Evolutionary conservation across 345 rosid species (phyloP).

Genomic region (Camelina sativa): DNA sequence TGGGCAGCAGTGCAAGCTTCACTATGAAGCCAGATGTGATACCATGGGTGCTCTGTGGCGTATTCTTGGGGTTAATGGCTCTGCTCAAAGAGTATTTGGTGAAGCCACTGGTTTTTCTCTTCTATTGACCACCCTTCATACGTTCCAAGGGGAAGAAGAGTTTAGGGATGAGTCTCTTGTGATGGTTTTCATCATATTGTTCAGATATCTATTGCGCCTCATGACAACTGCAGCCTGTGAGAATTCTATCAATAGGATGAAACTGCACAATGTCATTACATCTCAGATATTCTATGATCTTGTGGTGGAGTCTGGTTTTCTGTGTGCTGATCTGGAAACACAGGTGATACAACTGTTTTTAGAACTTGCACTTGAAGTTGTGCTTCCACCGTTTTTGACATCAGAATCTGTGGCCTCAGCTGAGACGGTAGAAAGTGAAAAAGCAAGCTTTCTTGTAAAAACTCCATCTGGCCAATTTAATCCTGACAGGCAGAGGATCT

Average conservation of each 20-base stretch:
- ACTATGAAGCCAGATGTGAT: slow-evolving; percentile 81
- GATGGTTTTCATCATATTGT: slow-evolving; percentile 61
- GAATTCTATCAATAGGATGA: slow-evolving; percentile 74
- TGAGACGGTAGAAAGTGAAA: slow-evolving; percentile 52
- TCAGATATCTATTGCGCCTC: slow-evolving; percentile 79
- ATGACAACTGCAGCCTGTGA: slow-evolving; percentile 79
- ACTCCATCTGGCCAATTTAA: slow-evolving; percentile 60
- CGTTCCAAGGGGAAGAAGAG: slow-evolving; percentile 70
- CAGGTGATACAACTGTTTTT: slow-evolving; percentile 81
- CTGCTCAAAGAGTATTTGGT: slow-evolving; percentile 84
- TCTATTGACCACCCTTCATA: slow-evolving; percentile 77
- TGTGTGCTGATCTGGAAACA: slow-evolving; percentile 84
- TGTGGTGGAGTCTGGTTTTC: slow-evolving; percentile 82
- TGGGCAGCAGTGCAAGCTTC: slow-evolving; percentile 81
- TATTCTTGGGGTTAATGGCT: slow-evolving; percentile 70
- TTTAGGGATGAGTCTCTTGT: slow-evolving; percentile 53
- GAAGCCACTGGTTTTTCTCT: slow-evolving; percentile 96
- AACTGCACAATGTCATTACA: slow-evolving; percentile 66
- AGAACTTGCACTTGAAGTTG: slow-evolving; percentile 90
- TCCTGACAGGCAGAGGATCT: slow-evolving; percentile 74
- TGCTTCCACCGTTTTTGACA: slow-evolving; percentile 78
- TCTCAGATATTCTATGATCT: slow-evolving; percentile 90
- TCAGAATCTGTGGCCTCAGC: slow-evolving; percentile 54
- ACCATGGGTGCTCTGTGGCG: slow-evolving; percentile 91
- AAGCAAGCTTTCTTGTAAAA: slow-evolving; percentile 54